Evolutionary conservation across 306 rosid genomes (phyloP), one percentile per base, ranked within the genome.

Genomic region (Ceratonia siliqua): DNA sequence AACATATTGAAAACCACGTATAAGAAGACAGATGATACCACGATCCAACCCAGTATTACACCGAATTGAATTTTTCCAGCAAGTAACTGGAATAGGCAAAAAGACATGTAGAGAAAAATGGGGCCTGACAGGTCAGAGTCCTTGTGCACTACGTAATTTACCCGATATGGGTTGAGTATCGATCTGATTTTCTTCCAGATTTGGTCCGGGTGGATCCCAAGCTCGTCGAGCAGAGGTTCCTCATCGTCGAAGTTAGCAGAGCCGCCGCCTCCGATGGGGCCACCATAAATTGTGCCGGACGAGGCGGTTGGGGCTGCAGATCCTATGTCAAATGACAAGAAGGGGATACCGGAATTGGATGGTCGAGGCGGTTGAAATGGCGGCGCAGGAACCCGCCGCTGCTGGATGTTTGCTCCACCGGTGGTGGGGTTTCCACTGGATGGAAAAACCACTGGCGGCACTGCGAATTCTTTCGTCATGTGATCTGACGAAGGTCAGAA

Each of bases 31-130:
- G 98, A 95, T 0, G 96, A 87, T 10, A 92, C 99, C 21, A 92
- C 98, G 82, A 95, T 92, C 99, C 98, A 95, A 53, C 98, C 98
- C 36, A 95, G 73, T 5, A 95, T 95, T 13, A 95, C 98, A 38
- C 99, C 99, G 41, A 95, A 95, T 74, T 92, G 99, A 76, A 95
- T 90, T 81, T 95, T 95, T 1, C 99, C 98, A 0, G 89, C 98
- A n/a, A 95, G 98, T 63, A 95, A 72, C 45, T 95, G 99, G 66
- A 92, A 95, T 61, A 95, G 94, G 70, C 97, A 89, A 4, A 95
- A 85, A 1, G 87, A 69, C 89, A 90, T 90, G 81, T 95, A 95
- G 67, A 95, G 96, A 17, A 95, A 89, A 62, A 90, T 90, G 9
- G 99, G 99, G 2, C 99, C 99, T 0, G 99, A 95, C 22, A 95